Evolutionary conservation across 2,329 filamentous ascomycete species (phyloP), one percentile per base, ranked within the genome.

Genomic region (Nemania diffusa): DNA sequence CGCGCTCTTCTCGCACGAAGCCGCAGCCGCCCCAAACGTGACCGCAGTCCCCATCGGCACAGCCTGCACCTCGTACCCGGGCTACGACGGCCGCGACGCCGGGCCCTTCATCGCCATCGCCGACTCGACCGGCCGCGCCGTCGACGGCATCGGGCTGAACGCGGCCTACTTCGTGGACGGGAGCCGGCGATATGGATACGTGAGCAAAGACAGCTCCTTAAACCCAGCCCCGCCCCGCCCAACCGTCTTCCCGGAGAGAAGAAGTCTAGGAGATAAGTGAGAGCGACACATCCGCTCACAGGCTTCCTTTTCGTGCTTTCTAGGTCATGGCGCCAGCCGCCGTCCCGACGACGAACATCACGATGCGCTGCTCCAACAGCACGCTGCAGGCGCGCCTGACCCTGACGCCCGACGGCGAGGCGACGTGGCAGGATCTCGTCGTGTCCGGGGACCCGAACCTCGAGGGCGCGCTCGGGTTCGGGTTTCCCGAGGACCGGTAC

Each of bases 391-490:
- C 68, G 11, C 60, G 37, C 9, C 24, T 70, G n/a, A 62, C 13
- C 46, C 46, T 64, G 51, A 29, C 11, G 34, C 11, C 9, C 11
- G 48, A n/a, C 22, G 42, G 17, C 6, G 57, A 56, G 51, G 51
- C 62, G 34, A 53, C 48, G 11, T 70, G 68, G 68, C 34, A 64
- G 34, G 56, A 64, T n/a, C 50, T 70, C 13, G 68, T 70, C 0
- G 51, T 70, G 20, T 69, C 68, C 1, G 68, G 68, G 2, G 68
- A 70, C 29, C 68, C 68, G 56, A 63, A 46, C 29, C 63, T 69
- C 5, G 59, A 62, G 27, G 68, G 68, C 6, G 65, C 60, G 2
- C 59, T 70, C 4, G 68, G 68, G 2, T 69, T 70, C 57, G 68
- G 62, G 24, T 70, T 70, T 24, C 27, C 60, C 0, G 58, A 66